A percentile compares a stretch with the other conserved stretches of the same genome.
phyloP scores from a whole-genome alignment of 345 rosid species.

The Acer campestre region DNA sequence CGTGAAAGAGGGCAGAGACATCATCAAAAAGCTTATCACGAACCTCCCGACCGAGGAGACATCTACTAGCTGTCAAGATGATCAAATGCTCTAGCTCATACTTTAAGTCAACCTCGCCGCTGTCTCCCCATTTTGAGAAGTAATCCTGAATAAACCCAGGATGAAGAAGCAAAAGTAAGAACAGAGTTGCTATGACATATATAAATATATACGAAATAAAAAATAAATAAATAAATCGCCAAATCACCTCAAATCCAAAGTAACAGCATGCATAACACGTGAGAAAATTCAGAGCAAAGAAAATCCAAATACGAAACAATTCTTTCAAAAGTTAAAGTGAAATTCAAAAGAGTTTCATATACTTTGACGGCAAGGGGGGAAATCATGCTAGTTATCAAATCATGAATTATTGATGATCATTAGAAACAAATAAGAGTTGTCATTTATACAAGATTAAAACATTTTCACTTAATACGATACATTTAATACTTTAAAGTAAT shows the following conservation, averaged over 20 bases:
- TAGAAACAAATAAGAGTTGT: neutral
- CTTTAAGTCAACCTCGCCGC: conserved; percentile 91
- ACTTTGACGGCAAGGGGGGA: neutral
- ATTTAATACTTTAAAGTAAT: neutral
- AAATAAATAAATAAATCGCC: neutral
- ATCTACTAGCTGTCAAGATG: conserved; percentile 98
- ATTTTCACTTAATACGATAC: neutral
- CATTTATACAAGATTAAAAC: neutral
- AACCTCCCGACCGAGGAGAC: conserved; percentile 88
- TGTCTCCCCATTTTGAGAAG: conserved; percentile 95
- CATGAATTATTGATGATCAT: neutral
- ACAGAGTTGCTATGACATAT: neutral
- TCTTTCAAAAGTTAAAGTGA: neutral
- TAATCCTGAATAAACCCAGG: conserved; percentile 56
- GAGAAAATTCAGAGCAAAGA: too few species aligned
- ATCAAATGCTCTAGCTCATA: conserved; percentile 89
- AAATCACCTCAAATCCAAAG: neutral
- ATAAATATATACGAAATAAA: neutral
- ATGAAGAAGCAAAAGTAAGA: conserved; percentile 17
- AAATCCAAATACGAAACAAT: neutral
- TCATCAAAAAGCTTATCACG: conserved; percentile 95
- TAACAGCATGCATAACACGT: neutral
- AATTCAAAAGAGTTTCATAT: neutral
- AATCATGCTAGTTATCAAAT: neutral
- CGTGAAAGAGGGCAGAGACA: conserved; percentile 92